A percentile compares a stretch with the other conserved stretches of the same genome.
These are phyloP conservation scores for Fusarium sp. DNA, from an alignment of 2,329 filamentous ascomycete genomes.

Conservation along the genomic window DNA sequence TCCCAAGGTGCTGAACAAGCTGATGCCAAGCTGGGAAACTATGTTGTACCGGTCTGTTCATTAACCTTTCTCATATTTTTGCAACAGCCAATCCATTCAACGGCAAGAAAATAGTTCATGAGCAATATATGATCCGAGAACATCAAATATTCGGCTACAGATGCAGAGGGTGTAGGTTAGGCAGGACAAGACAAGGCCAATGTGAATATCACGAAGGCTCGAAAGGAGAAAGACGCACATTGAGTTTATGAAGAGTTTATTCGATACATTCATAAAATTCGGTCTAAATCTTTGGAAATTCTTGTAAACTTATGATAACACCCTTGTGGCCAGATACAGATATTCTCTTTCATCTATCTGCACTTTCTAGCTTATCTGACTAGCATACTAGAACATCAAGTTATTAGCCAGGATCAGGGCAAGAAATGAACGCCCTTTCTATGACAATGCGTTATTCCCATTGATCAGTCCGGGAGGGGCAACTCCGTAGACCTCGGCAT, in stretches of 20 bases:
- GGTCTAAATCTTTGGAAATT: too few species aligned
- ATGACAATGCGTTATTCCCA: neutral
- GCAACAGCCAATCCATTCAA: too few species aligned
- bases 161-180: neutral
- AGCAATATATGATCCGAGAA: neutral
- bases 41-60: rapidly evolving
- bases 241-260: too few species aligned
- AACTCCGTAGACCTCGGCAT: neutral
- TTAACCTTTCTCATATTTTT: too few species aligned
- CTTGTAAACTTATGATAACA: too few species aligned
- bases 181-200: too few species aligned
- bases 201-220: too few species aligned
- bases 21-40: neutral
- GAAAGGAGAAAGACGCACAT: too few species aligned
- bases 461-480: neutral
- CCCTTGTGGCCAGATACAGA: too few species aligned
- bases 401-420: neutral
- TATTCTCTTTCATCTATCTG: neutral
- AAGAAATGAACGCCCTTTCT: too few species aligned
- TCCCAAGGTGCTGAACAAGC: neutral
- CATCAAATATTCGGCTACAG: neutral
- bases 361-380: neutral
- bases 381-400: neutral
- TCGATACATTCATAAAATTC: too few species aligned
- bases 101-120: too few species aligned